phyloP scores from a whole-genome alignment of 441 rosid genomes.

The Sinapis alba region DNA sequence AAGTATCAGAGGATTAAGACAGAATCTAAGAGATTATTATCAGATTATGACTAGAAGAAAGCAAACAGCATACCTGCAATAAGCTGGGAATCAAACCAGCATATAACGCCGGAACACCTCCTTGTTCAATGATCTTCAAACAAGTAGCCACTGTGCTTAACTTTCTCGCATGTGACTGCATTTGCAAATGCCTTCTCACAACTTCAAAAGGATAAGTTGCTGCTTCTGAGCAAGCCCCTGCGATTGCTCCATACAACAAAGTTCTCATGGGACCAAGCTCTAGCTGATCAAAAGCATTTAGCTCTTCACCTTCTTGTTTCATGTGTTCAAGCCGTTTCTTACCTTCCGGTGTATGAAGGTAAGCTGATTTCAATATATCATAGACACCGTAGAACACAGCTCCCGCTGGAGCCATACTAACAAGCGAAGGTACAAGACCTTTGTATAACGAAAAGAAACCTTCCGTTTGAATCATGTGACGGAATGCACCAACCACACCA shows the following conservation, averaged over 20 bases:
- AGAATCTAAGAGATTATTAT: neutral
- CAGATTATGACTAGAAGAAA: neutral
- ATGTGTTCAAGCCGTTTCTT: conserved; percentile 64
- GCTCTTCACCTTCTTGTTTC: conserved; percentile 66
- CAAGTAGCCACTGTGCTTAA: conserved; percentile 71
- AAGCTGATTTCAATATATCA: conserved; percentile 79
- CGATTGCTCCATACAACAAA: conserved; percentile 82
- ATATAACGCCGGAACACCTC: neutral
- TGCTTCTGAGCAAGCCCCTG: conserved; percentile 94
- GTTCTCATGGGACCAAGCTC: conserved; percentile 89
- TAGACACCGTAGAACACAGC: conserved; percentile 95
- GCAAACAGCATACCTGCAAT: conserved; percentile 62
- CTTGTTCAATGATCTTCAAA: conserved; percentile 46
- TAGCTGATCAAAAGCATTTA: conserved; percentile 72
- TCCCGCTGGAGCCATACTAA: conserved; percentile 94
- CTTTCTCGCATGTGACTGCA: conserved; percentile 71
- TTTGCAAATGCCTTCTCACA: conserved; percentile 90
- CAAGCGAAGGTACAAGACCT: conserved; percentile 81
- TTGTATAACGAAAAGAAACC: conserved; percentile 89
- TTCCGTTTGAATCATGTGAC: conserved; percentile 78
- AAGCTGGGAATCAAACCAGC: neutral
- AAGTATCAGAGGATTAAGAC: conserved; percentile 9
- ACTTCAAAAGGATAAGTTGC: conserved; percentile 94
- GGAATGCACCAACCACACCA: conserved; percentile 77
- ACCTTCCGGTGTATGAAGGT: conserved; percentile 85